phyloP scores from a whole-genome alignment of 2,329 filamentous ascomycete genomes.

The Chrysoporthe deuterocubensis region DNA sequence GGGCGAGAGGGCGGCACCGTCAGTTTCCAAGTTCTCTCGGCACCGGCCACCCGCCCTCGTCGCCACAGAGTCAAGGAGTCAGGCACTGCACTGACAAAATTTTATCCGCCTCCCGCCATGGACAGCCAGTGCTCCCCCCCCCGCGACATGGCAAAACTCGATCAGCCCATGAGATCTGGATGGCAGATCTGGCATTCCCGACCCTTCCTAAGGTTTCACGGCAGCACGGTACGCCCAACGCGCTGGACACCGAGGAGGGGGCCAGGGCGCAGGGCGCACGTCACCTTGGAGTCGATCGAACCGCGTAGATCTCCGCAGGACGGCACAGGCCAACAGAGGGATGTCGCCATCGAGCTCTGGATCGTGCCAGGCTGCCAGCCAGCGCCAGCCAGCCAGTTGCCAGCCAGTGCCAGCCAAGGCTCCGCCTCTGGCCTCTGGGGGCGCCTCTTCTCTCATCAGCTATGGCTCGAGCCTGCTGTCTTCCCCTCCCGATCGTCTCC shows the following conservation, averaged over 20 bases:
- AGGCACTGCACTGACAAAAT: neutral
- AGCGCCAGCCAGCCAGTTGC: neutral
- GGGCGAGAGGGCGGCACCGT: neutral
- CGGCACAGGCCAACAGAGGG: neutral
- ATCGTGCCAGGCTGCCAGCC: neutral
- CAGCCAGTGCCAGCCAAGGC: neutral
- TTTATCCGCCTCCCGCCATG: neutral
- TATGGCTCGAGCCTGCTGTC: neutral
- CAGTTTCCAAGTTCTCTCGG: constrained; percentile 2
- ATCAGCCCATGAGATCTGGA: neutral
- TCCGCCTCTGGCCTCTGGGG: neutral
- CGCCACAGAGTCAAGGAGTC: neutral
- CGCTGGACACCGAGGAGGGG: neutral
- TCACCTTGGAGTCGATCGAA: constrained; percentile 1
- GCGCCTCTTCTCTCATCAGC: neutral
- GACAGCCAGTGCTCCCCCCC: neutral
- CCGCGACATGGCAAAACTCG: too few species aligned
- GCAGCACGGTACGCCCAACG: neutral
- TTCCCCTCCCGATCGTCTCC: neutral
- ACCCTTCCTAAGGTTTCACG: neutral
- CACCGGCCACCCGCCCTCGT: neutral
- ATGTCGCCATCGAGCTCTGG: constrained; percentile 6
- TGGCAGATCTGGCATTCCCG: neutral
- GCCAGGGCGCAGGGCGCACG: neutral
- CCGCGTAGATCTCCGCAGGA: neutral